phyloP scores from a whole-genome alignment of 768 basidiomycete genomes.

The Tylopilus sp. region DNA sequence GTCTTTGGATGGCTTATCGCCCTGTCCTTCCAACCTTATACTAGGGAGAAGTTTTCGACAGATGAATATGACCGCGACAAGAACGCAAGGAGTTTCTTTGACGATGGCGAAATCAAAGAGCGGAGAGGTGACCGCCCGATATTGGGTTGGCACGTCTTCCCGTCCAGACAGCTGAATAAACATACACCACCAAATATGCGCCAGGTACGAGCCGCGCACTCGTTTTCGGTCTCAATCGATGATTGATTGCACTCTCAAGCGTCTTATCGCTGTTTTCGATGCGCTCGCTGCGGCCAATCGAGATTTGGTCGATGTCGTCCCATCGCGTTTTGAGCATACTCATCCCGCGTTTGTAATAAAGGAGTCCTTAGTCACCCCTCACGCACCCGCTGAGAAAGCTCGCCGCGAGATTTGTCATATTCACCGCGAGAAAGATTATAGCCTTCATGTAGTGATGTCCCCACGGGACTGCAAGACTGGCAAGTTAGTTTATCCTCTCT shows the following conservation, averaged over 20 bases:
- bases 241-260: not conserved
- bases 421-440: not conserved
- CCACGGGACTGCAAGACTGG: slow-evolving; percentile 1
- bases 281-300: not conserved
- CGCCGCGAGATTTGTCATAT: not conserved
- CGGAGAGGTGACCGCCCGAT: not conserved
- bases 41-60: not conserved
- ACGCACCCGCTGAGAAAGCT: not conserved
- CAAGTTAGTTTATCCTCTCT: not conserved
- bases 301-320: not conserved
- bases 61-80: not conserved
- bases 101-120: not conserved
- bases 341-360: slow-evolving; percentile 4
- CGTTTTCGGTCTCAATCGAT: not conserved
- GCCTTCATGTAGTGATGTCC: not conserved
- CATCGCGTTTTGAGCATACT: not conserved
- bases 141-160: slow-evolving; percentile 3
- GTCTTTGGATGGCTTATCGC: not conserved
- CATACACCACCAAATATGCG: not conserved
- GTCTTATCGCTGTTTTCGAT: slow-evolving; percentile 1
- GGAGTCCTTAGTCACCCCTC: not conserved
- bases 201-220: not conserved
- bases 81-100: not conserved
- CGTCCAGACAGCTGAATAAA: slow-evolving; percentile 3
- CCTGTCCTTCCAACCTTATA: not conserved